Evolutionary conservation across 495 filamentous ascomycete genomes (phyloP).

Genomic region (Penicillium crystallinum): DNA sequence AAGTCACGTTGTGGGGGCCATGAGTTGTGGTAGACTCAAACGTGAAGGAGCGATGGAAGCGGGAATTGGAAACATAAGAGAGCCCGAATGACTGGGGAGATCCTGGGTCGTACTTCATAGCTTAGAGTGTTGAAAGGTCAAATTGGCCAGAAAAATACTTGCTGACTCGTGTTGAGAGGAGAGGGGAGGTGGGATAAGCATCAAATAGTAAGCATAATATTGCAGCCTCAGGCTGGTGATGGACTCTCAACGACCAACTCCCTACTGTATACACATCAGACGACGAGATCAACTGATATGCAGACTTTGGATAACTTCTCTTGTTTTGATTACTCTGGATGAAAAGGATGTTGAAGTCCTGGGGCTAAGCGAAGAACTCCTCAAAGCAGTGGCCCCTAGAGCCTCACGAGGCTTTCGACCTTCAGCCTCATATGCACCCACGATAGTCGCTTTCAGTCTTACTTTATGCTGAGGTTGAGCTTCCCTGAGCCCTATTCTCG

Average conservation of each 20-base stretch:
- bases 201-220: not conserved
- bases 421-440: too few relatives aligned
- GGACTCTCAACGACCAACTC: too few relatives aligned
- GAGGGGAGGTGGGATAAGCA: not conserved
- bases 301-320: too few relatives aligned
- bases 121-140: not conserved
- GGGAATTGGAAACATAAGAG: slow-evolving; percentile 18
- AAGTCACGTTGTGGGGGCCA: slow-evolving; percentile 24
- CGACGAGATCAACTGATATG: too few relatives aligned
- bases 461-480: not conserved
- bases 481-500: not conserved
- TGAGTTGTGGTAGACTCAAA: slow-evolving; percentile 11
- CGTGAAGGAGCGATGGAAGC: slow-evolving; percentile 26
- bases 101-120: not conserved
- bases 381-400: too few relatives aligned
- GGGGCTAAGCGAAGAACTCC: not conserved
- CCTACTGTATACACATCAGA: too few relatives aligned
- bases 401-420: too few relatives aligned
- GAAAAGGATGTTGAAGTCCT: not conserved
- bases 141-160: not conserved
- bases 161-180: not conserved
- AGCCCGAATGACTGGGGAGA: slow-evolving; percentile 7
- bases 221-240: not conserved
- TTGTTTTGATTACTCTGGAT: not conserved
- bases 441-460: not conserved